Base-by-base conservation (phyloP, 2,329 filamentous ascomycete species). In the Botryotinia calthae region DNA sequence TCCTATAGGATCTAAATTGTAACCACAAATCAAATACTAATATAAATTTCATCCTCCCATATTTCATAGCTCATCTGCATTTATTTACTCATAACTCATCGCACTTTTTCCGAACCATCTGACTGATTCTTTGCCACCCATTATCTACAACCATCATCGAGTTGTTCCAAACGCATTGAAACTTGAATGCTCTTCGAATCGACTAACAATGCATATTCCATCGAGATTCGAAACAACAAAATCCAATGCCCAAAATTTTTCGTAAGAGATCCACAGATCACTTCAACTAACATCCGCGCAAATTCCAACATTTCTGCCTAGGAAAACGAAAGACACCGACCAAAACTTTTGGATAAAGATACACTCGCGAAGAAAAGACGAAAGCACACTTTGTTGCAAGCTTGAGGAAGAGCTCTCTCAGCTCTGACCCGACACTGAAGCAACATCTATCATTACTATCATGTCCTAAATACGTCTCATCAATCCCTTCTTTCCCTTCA, bases 401-500 rank as follows among this genome's bases (percentile, higher is more conserved):
- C 59, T 48, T 9, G 28, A 37, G 48, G 48, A 54, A 54, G 6
- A n/a, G 7, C 12, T 22, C 44, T 31, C 12, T 28, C 34, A 56
- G n/a, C 25, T 25, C 8, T 48, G 10, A 22, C 9, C 22, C 16
- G 8, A n/a, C 31, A 67, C 20, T 16, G 51, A 22, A 42, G 28
- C 25, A 51, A n/a, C 44, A 1, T 14, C 44, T 12, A 40, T 9
- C 25, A 40, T 20, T 56, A 48, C n/a, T 34, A 66, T 25, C 14
- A 37, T 10, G 28, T 3, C 28, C 34, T 71, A 71, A 31, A 9
- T 12, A 37, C 34, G 61, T 71, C 70, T 66, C 59, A 42, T 54
- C 70, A 71, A 71, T 8, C 70, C 70, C 46, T 54, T 71, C 69
- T 58, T 71, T 46, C 70, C 70, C 70, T 54, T 71, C 70, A 71